A percentile compares a stretch with the other conserved stretches of the same genome.
phyloP scores from a whole-genome alignment of 495 filamentous ascomycete species.

The Staphylotrichum tortipilum region DNA sequence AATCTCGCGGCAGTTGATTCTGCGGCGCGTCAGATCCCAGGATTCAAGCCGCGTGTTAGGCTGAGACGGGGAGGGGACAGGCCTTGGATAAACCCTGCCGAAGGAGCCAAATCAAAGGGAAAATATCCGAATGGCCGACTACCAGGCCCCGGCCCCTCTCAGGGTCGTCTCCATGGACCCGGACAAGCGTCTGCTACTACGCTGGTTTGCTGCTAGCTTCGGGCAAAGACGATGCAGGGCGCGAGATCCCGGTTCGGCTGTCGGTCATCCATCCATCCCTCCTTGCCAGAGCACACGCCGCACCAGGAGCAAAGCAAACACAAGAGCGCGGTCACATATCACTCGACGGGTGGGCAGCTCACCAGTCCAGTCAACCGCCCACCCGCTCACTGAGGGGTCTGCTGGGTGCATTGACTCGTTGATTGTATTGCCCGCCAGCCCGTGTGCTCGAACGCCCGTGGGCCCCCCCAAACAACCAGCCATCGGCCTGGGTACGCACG shows the following conservation, averaged over 20 bases:
- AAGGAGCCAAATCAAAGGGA: not conserved
- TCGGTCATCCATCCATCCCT: not conserved
- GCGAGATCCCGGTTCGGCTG: not conserved
- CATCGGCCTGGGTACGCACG: too few species aligned
- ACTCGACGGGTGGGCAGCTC: too few species aligned
- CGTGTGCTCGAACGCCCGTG: constrained; percentile 12
- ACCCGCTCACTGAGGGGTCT: not conserved
- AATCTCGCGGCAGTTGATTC: not conserved
- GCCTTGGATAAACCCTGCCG: not conserved
- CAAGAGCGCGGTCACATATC: too few species aligned
- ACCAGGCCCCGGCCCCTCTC: not conserved
- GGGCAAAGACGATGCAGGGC: constrained; percentile 10
- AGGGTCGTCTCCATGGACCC: constrained; percentile 17
- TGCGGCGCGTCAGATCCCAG: not conserved
- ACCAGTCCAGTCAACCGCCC: too few species aligned
- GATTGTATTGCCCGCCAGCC: constrained; percentile 16
- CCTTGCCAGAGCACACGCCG: too few species aligned
- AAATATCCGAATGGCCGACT: constrained; percentile 18
- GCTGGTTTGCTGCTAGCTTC: constrained; percentile 4
- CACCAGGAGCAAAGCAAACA: not conserved
- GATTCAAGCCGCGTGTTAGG: not conserved
- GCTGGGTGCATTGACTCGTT: constrained; percentile 17
- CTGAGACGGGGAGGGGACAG: not conserved
- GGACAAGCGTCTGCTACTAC: constrained; percentile 3
- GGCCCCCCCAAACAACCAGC: constrained; percentile 8